Evolutionary conservation across 2,329 filamentous ascomycete genomes (phyloP), one percentile per base, ranked within the genome.

Genomic region (Metarhizium album): DNA sequence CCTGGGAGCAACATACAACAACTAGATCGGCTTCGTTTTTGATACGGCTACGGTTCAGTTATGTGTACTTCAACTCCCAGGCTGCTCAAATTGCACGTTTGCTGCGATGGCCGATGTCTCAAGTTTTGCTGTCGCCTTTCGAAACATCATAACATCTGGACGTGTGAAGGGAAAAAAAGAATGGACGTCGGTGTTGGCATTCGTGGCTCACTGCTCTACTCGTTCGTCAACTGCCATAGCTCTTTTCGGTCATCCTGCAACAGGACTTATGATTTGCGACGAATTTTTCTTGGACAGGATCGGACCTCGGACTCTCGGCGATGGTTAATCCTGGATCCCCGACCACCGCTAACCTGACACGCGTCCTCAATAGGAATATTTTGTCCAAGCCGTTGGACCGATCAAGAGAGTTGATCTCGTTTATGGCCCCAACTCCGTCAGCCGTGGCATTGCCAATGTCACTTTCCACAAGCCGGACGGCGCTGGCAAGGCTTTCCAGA

Each of bases 351-450:
- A 75, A 64, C 87, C 86, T 89, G 82, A 89, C 83, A 70, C 74
- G 67, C 74, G 75, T 69, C 70, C 71, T 69, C 70, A 70, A 73
- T 89, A 98, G 93, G 93, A 98, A 74, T 98, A 97, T 72, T 97
- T 98, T 70, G 73, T 78, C 64, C 85, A 88, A 65, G 86, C 87
- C 62, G 83, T 95, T 68, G 91, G 90, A 60, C 81, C 86, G 57
- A 87, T 97, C 71, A 96, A 94, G 79, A 86, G 80, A 70, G 88
- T 94, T 57, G 84, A 93, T 60, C 77, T 98, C 62, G 89, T 87
- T 48, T 98, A 98, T 72, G 93, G 91, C 62, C 88, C 91, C 57
- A 89, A 87, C 66, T 91, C 91, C 57, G 81, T 84, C 60, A 96
- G 90, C 78, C 87, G 90, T 65, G 93, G 93, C 58, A 88, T 91